A percentile compares a stretch with the other conserved stretches of the same genome.
Conservation (phyloP, 257 asterid species). For the Nicotiana knightiana region DNA sequence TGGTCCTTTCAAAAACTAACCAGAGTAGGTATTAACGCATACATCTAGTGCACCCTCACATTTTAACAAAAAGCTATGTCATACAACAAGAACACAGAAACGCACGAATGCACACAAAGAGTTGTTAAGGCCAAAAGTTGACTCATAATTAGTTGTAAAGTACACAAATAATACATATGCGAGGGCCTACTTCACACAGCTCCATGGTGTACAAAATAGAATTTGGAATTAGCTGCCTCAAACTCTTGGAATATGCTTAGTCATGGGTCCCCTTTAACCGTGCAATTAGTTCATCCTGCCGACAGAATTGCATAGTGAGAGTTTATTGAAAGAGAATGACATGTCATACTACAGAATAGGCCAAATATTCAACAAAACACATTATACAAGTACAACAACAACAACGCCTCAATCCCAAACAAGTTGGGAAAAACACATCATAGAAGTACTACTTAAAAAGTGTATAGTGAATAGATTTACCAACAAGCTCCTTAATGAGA, state of each 20-base stretch:
- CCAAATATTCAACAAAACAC: background rate
- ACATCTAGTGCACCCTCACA: background rate
- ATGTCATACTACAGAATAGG: background rate
- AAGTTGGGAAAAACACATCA: background rate
- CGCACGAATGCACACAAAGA: slow-evolving; percentile 2
- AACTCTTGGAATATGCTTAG: slow-evolving; percentile 14
- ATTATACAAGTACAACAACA: background rate
- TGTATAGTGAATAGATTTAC: background rate
- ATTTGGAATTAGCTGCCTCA: slow-evolving; percentile 9
- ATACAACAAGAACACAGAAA: background rate
- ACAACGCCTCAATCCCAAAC: background rate
- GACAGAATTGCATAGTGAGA: background rate
- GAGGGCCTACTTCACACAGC: slow-evolving; percentile 14
- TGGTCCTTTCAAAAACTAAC: background rate
- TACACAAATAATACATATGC: background rate
- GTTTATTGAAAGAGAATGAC: background rate
- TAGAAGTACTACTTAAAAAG: background rate
- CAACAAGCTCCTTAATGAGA: background rate
- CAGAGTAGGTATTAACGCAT: background rate
- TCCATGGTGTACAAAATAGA: slow-evolving; percentile 14
- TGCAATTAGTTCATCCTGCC: slow-evolving; percentile 63
- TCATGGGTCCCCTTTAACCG: slow-evolving; percentile 41
- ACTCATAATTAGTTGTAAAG: slow-evolving; percentile 8
- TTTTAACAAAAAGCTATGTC: background rate
- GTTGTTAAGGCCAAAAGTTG: background rate